Evolutionary conservation across 164 flowering plant genomes (phyloP), one percentile per base, ranked within the genome.

Genomic region (Kingdonia uniflora): DNA sequence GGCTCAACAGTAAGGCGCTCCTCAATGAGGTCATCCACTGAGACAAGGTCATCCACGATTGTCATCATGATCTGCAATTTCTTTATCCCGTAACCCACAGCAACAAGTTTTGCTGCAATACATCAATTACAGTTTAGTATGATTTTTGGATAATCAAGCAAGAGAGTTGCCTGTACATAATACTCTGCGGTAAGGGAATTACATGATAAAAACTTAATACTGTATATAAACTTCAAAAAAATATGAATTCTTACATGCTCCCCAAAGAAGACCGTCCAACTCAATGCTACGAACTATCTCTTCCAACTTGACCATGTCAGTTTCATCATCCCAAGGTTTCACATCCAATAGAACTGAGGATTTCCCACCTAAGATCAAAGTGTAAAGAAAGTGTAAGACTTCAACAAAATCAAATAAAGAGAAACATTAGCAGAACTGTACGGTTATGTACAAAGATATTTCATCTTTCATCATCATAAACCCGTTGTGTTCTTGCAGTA

Each of bases 301-400:
- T 68, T 91, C 98, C 45, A 91, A 70, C 77, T 83, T 83, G 75
- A 81, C 79, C 97, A 91, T 87, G 82, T 91, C 97, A 0, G 97
- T 91, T 72, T 91, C 97, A 68, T 91, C 97, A 67, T 91, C 98
- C 98, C 98, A 91, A n/a, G 98, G 98, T 57, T 91, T 91, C 44
- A 91, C 79, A 66, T 91, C 98, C 82, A 91, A 6, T 25, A 91
- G 90, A 63, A 91, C 81, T 13, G 96, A 91, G 19, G 98, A 91
- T 54, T 91, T 91, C n/a, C 98, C 98, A 70, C 92, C 96, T 85
- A 47, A 50, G 42, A 33, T 19, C 11, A 52, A 23, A 26, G 37
- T 25, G 25, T 10, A 44, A 22, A 40, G n/a, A 33, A 12, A 5
- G 11, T 24, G 11, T 22, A 37, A 24, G 19, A 16, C 20, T 38